Evolutionary conservation across 257 asterid species (phyloP), one percentile per base, ranked within the genome.

Genomic region (Nicotiana attenuata): DNA sequence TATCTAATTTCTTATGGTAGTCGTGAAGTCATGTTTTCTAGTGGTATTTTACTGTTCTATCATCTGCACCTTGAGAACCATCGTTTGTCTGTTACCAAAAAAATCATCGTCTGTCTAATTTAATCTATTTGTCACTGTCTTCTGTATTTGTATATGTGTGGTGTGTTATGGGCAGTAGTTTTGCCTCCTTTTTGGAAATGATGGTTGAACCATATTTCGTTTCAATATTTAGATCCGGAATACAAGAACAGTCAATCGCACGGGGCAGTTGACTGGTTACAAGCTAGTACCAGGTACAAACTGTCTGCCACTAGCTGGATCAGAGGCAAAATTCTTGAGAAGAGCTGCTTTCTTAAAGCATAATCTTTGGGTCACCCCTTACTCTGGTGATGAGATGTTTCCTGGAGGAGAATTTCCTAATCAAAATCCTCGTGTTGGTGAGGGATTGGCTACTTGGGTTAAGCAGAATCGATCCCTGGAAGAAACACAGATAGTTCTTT

Each of bases 261-360:
- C 92, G 50, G 99, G 99, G 65, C 94, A 95, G 76, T 87, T 90
- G 83, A 95, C 99, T 6, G 98, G 99, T 84, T 95, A 91, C 89
- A 93, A 92, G 85, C 81, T 95, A 81, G 98, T 95, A 20, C 99
- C 99, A 76, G 97, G 98, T 83, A 88, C 99, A 38, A 95, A 93
- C 86, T 93, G 97, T 86, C 85, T 92, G 88, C 99, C 99, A 5
- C 77, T 95, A 86, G 98, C 99, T 66, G 97, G 97, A 63, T 92
- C 94, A 3, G 94, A 95, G 89, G 99, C 99, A 28, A 95, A 92
- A 83, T 95, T 95, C 83, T 80, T 95, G 84, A 92, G 98, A 83
- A 91, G 99, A 85, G 99, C 99, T 83, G 95, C 96, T 64, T 95
- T 95, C 86, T 80, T 95, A 90, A 95, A 93, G 87, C 98, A 95